Evolutionary conservation across 1,139 yeast species (phyloP).

Genomic region (Pichia kudriavzevii): DNA sequence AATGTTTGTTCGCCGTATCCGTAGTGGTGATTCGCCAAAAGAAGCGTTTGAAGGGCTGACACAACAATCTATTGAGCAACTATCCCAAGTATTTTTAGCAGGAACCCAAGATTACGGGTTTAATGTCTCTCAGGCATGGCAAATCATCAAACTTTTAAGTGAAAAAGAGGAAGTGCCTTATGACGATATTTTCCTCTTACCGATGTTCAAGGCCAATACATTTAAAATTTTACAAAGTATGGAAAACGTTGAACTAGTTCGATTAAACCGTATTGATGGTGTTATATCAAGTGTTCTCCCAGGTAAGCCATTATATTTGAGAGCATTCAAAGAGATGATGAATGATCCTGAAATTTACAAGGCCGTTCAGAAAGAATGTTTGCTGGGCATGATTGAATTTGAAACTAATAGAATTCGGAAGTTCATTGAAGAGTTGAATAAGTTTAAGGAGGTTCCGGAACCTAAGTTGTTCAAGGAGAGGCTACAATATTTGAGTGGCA

Average conservation of each 20-base stretch:
- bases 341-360: constrained; percentile 50
- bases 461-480: constrained; percentile 51
- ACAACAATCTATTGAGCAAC: constrained; percentile 78
- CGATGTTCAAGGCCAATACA: constrained; percentile 57
- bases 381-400: constrained; percentile 44
- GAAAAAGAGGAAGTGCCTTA: constrained; percentile 38
- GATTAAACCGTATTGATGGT: constrained; percentile 68
- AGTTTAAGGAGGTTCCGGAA: constrained; percentile 37
- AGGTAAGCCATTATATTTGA: constrained; percentile 77
- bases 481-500: constrained; percentile 54
- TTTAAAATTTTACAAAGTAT: constrained; percentile 54
- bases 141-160: constrained; percentile 59
- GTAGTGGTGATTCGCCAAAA: constrained; percentile 75
- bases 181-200: constrained; percentile 47
- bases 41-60: constrained; percentile 77
- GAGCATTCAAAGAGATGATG: constrained; percentile 67
- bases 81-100: constrained; percentile 66
- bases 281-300: constrained; percentile 58
- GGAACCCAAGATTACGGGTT: constrained; percentile 36
- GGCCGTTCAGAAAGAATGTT: constrained; percentile 56
- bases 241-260: constrained; percentile 72
- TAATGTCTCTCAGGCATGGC: constrained; percentile 85
- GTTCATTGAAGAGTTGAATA: constrained; percentile 65
- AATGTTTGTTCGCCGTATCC: constrained; percentile 78
- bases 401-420: constrained; percentile 60